A percentile compares a stretch with the other conserved stretches of the same genome.
Evolutionary conservation across 2,329 filamentous ascomycete genomes (phyloP).

Genomic region (Zymoseptoria pseudotritici): DNA sequence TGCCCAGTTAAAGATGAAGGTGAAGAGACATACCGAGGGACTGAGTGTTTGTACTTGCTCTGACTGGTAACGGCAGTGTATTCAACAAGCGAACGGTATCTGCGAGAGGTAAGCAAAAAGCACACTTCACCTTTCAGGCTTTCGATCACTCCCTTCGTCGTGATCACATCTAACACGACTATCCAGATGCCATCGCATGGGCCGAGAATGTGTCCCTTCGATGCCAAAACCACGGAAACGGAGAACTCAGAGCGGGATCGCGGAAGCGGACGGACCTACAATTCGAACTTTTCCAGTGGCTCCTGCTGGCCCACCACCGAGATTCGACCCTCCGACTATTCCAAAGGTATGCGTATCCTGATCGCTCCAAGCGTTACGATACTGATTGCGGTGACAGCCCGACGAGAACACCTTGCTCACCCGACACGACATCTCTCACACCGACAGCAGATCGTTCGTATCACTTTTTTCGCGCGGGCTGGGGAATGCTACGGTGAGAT

Average conservation of each 20-base stretch:
- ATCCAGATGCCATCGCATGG: constrained; percentile 23
- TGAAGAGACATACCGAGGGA: not conserved
- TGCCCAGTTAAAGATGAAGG: constrained; percentile 24
- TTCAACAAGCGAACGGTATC: constrained; percentile 8
- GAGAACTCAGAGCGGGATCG: constrained; percentile 14
- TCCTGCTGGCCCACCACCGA: constrained; percentile 6
- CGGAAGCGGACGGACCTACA: not conserved
- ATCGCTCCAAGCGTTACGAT: not conserved
- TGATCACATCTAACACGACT: constrained; percentile 6
- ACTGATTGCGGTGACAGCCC: constrained; percentile 3
- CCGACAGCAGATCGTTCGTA: constrained; percentile 18
- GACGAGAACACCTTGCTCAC: constrained; percentile 8
- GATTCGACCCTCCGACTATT: constrained; percentile 7
- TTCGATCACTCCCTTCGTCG: not conserved
- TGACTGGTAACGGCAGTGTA: not conserved
- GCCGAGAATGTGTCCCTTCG: constrained; percentile 20
- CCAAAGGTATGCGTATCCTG: not conserved
- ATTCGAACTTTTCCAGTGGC: not conserved
- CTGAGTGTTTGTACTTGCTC: not conserved
- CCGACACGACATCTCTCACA: constrained; percentile 18
- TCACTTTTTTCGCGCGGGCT: constrained; percentile 18
- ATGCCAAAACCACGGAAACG: constrained; percentile 24
- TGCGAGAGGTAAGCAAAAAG: constrained; percentile 14
- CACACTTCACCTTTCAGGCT: not conserved
- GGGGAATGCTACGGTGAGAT: constrained; percentile 11